Percentiles rank a stretch among this genome's conserved stretches.
Conservation (phyloP, 306 rosid genomes). For the Pueraria montana region DNA sequence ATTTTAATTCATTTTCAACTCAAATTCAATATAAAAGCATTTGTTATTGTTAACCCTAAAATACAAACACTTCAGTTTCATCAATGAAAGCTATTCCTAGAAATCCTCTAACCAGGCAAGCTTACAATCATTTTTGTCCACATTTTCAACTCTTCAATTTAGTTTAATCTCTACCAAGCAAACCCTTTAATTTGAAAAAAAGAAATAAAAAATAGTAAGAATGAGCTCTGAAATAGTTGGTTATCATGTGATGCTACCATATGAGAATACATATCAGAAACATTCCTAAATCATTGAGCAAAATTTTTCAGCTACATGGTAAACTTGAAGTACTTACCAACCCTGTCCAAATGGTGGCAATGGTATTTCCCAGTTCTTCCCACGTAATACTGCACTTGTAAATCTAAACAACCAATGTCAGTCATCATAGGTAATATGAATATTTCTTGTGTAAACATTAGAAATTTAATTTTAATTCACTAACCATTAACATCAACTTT, state of each 20-base stretch:
- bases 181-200: not conserved
- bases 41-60: not conserved
- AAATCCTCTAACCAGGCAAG: not conserved
- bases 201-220: not conserved
- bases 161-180: constrained; percentile 12
- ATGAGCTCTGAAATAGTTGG: not conserved
- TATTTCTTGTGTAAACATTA: not conserved
- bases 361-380: constrained; percentile 90
- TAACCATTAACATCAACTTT: not conserved
- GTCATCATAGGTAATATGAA: not conserved
- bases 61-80: not conserved
- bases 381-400: constrained; percentile 90
- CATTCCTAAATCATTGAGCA: not conserved
- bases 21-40: not conserved
- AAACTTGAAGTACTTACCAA: constrained; percentile 72
- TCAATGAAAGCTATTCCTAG: not conserved
- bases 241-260: not conserved
- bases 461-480: constrained; percentile 12
- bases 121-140: not conserved
- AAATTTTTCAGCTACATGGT: constrained; percentile 25
- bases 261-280: not conserved
- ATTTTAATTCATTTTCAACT: not conserved
- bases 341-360: constrained; percentile 99
- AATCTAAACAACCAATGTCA: constrained; percentile 66
- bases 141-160: not conserved